Base-by-base conservation (phyloP, 164 flowering plant species). In the Chimonanthus salicifolius region DNA sequence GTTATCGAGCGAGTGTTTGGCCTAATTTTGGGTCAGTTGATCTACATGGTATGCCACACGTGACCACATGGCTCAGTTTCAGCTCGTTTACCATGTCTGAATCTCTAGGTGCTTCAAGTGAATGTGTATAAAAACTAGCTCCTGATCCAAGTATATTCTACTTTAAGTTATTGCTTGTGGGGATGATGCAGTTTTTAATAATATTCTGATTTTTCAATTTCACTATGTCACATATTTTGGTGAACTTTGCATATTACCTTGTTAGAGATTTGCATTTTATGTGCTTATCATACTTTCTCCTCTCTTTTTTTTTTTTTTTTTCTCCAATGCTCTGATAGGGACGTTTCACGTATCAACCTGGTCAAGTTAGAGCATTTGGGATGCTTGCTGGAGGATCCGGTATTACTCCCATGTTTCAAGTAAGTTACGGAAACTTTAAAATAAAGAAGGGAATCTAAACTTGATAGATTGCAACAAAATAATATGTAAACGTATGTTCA, bases 331-430 rank as follows among this genome's bases (percentile, higher is more conserved):
- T 76, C 71, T 15, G 21, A 20, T 82, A 95, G 99, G 99, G 99
- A 8, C 91, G 98, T 46, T 95, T 95, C 78, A 91, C 71, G 81
- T 95, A 95, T 80, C 92, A 90, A 78, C 90, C 89, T 80, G 94
- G 93, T 47, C 87, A 91, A 83, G 93, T 93, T 76, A 86, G 90
- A 82, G 97, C 94, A 10, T 93, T 95, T 78, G 99, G 99, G 60
- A 93, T 95, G 99, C 85, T 92, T 85, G 98, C 99, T 74, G 99
- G 99, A 72, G 99, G 99, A 50, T 93, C 98, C 68, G 99, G 99
- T 72, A 95, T 95, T 62, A 95, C 99, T 68, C 99, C 99, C 58
- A 95, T 95, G 98, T 95, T 89, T 78, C 99, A 95, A 80, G 99
- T 93, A 80, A 70, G 77, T 71, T 0, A 49, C 9, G 44, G 5